Evolutionary conservation across 257 asterid genomes (phyloP).

Genomic region (Salvia splendens): DNA sequence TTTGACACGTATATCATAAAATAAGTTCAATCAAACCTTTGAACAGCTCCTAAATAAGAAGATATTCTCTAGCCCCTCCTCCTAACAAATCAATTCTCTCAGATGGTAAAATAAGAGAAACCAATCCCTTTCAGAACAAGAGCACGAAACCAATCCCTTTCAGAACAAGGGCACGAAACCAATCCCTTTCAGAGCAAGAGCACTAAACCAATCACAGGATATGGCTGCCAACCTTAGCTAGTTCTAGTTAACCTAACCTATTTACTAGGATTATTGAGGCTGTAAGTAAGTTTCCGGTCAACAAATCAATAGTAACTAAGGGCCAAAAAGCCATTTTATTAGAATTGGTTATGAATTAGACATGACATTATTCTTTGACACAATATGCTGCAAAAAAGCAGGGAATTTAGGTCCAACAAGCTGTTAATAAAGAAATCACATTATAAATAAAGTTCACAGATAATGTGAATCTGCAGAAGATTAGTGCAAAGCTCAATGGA

Average conservation of each 20-base stretch:
- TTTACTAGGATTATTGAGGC: background rate
- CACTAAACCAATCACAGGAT: too few species aligned
- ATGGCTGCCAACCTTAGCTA: background rate
- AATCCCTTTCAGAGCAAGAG: background rate
- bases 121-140: background rate
- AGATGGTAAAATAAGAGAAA: background rate
- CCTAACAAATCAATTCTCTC: background rate
- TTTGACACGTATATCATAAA: background rate
- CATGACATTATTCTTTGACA: background rate
- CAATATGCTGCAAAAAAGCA: background rate
- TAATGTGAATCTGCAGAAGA: background rate
- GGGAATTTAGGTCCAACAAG: conserved; percentile 3
- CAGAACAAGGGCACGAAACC: background rate
- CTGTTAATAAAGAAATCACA: background rate
- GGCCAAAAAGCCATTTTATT: background rate
- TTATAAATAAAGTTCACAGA: background rate
- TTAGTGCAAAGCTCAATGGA: background rate
- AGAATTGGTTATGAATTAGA: background rate
- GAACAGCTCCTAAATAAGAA: conserved; percentile 7
- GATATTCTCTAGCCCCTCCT: background rate
- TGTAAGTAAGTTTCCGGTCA: background rate
- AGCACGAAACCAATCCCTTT: background rate
- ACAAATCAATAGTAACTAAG: background rate
- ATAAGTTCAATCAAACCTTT: background rate
- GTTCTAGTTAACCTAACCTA: background rate